Conservation (phyloP, 169 alveolate species). For the Amoebophrya sp. region DNA sequence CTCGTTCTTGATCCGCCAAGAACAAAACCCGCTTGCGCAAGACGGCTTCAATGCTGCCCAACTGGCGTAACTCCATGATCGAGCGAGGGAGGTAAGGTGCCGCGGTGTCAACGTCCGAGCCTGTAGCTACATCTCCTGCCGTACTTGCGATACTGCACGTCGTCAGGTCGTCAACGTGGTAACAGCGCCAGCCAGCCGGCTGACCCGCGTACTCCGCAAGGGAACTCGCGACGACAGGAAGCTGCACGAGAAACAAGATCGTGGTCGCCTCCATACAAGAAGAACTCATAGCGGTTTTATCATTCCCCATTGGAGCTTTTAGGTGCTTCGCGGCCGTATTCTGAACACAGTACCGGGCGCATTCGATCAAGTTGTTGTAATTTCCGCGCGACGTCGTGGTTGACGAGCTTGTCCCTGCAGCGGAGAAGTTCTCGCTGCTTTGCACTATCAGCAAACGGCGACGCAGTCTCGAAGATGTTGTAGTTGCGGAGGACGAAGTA, state of each 20-base stretch:
- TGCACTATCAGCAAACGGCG: neutral
- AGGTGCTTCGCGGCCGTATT: too few species aligned
- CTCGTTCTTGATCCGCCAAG: too few species aligned
- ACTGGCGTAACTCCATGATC: neutral
- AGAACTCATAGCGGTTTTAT: too few species aligned
- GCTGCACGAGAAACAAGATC: neutral
- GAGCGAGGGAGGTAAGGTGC: neutral
- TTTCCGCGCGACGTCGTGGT: neutral
- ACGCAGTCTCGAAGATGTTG: too few species aligned
- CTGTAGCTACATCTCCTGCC: too few species aligned
- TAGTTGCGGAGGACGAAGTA: too few species aligned
- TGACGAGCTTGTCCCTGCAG: neutral
- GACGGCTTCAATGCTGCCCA: neutral
- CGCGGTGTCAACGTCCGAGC: too few species aligned
- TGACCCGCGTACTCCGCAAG: neutral
- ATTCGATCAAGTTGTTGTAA: slow-evolving; percentile 10
- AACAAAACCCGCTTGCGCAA: neutral
- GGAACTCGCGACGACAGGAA: neutral
- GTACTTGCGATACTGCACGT: too few species aligned
- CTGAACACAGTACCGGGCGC: neutral
- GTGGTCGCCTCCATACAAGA: too few species aligned
- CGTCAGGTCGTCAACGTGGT: neutral
- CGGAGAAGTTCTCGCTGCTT: neutral
- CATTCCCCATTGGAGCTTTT: too few species aligned
- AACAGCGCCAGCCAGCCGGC: neutral